Base-by-base conservation (phyloP, 2,329 filamentous ascomycete species). In the Alternaria sp. region DNA sequence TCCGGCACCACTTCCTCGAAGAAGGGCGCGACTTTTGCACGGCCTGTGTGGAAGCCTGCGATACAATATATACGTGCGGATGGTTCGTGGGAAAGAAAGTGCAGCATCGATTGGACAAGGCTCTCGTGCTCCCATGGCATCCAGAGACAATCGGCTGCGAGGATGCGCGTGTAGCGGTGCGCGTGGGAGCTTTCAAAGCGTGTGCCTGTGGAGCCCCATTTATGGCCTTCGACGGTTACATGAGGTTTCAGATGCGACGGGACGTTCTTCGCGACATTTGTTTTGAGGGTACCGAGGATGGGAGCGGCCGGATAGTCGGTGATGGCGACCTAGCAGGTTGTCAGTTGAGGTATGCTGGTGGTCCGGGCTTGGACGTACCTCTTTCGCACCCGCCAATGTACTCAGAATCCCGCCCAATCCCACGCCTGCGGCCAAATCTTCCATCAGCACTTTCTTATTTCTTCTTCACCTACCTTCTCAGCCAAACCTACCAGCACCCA, bases 81-180 rank as follows among this genome's bases (percentile, higher is more conserved):
- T 2, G 77, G 66, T 3, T 70, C 75, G 5, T 71, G 71, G 1
- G 73, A 77, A 17, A 92, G 79, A 70, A 91, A 90, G 75, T 86
- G 85, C 5, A 81, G 75, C 70, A 91, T 85, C 24, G 88, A 90
- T 40, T 72, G 75, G 45, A 83, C 83, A 26, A 92, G 81, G 73
- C 88, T 89, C n/a, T 77, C 81, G 75, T 92, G 90, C 79, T 92
- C 85, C 80, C 83, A 84, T 1, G 86, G 85, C 87, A 92, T 91
- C 89, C 90, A 92, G 56, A 90, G 82, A 69, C 89, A 91, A 76
- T 92, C 89, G 61, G 88, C 87, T 0, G 86, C 87, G n/a, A 91
- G 77, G 39, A 92, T 80, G 56, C 87, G 83, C 44, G 86, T 86
- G 70, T 88, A 91, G 1, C 64, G 56, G 8, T 77, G 77, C 11